Conservation (phyloP, 306 rosid genomes). For the Phaseolus lunatus region DNA sequence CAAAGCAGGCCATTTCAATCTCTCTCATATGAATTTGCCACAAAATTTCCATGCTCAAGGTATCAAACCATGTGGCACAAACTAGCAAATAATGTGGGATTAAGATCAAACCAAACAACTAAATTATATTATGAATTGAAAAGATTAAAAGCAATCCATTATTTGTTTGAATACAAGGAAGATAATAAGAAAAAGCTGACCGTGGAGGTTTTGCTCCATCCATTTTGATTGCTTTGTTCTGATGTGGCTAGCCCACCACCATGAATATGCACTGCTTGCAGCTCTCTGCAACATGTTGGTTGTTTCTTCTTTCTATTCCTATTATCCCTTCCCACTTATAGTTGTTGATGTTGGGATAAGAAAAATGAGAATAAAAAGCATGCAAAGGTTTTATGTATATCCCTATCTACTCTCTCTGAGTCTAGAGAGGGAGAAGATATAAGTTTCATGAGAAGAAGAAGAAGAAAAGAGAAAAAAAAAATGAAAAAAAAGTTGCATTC, state of each 20-base stretch:
- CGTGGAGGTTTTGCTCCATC: conserved; percentile 91
- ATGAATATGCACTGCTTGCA: conserved; percentile 94
- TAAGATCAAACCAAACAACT: conserved; percentile 1
- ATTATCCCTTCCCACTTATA: conserved; percentile 27
- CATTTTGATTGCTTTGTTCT: conserved; percentile 97
- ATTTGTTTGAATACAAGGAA: neutral
- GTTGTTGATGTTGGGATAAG: conserved; percentile 19
- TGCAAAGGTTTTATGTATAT: conserved; percentile 33
- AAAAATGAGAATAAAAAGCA: conserved; percentile 34
- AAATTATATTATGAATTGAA: neutral
- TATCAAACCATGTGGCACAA: conserved; percentile 8
- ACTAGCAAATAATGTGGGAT: neutral
- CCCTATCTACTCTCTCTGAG: conserved; percentile 29
- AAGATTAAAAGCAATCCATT: neutral
- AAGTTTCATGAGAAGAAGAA: conserved; percentile 40
- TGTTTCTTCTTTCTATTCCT: conserved; percentile 19
- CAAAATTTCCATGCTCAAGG: conserved; percentile 16
- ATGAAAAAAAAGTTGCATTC: neutral
- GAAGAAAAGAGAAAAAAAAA: conserved; percentile 3
- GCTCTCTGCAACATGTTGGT: conserved; percentile 86
- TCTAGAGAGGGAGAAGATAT: conserved; percentile 47
- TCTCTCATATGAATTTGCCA: conserved; percentile 4
- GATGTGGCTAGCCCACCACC: conserved; percentile 99
- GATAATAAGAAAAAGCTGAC: conserved; percentile 45
- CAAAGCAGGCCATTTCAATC: neutral